Base-by-base conservation (phyloP, 2,329 filamentous ascomycete genomes). In the Phaeosphaeriaceae sp. region DNA sequence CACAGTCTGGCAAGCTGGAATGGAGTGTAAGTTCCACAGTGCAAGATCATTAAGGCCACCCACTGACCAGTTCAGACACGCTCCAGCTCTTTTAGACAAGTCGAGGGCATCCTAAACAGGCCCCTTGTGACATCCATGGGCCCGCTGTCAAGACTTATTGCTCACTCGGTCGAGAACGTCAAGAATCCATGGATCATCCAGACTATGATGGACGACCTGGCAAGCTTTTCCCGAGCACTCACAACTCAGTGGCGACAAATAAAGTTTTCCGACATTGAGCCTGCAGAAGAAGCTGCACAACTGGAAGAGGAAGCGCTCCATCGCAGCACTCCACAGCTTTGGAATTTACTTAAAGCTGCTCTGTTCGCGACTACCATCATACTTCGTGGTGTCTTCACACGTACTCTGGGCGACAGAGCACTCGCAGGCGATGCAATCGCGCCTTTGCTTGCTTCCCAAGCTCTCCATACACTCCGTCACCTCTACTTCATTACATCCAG, bases 401-500 rank as follows among this genome's bases (percentile, higher is more conserved):
- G 93, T 58, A 80, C 85, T 1, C 76, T 91, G 7, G 82, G 84
- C 55, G 87, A 90, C 65, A 73, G 72, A 9, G 71, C 78, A 33
- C 80, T 90, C 4, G 84, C 86, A 36, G 77, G 81, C 54, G 80
- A 86, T 64, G 77, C 78, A 80, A 84, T 82, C 57, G 90, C 89
- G 1, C 88, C 91, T 0, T 79, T 82, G 15, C 80, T 95, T 17
- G 91, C 91, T 6, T 81, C 87, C 47, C 91, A 91, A 73, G 86
- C 89, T 1, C 83, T 97, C 17, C 88, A 90, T 60, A 87, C 87
- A 13, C 84, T 97, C 11, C 88, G 92, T 25, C 90, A 91, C 68
- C 80, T 96, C 20, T 92, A 89, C 77, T 97, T 97, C 74, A 87
- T 97, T 61, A 92, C 91, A 0, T 89, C 88, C 15, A 85, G 91